phyloP scores from a whole-genome alignment of 768 basidiomycete genomes.

The Gloeopeniophorella convolvens region DNA sequence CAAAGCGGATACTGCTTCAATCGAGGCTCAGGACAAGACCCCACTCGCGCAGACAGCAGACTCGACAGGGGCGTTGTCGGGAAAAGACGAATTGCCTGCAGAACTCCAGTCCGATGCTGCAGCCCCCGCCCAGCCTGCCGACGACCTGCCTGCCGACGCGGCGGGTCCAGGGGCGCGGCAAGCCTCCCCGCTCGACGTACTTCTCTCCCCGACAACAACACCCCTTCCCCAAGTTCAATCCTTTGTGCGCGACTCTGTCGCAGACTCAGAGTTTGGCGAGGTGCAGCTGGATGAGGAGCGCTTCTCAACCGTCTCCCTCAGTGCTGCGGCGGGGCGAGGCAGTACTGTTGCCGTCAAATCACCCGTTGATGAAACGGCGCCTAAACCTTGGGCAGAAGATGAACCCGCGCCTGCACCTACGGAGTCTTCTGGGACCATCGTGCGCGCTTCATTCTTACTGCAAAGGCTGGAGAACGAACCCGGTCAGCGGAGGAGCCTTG shows the following conservation, averaged over 20 bases:
- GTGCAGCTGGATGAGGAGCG: slow-evolving; percentile 62
- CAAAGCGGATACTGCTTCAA: background rate
- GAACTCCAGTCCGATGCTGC: too few species aligned
- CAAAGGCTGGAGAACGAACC: slow-evolving; percentile 43
- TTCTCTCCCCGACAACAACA: slow-evolving; percentile 28
- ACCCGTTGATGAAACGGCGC: slow-evolving; percentile 24
- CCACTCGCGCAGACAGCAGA: background rate
- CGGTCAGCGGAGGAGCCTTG: slow-evolving; percentile 43
- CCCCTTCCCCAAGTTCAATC: slow-evolving; percentile 17
- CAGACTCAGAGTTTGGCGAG: slow-evolving; percentile 37
- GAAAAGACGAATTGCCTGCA: background rate
- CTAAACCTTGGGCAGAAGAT: slow-evolving; percentile 19
- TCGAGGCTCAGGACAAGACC: background rate
- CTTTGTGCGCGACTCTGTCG: slow-evolving; percentile 15
- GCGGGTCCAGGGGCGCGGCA: background rate
- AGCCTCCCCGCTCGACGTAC: slow-evolving; percentile 22
- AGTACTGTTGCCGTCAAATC: slow-evolving; percentile 26
- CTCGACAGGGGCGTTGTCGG: background rate
- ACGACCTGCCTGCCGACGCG: background rate
- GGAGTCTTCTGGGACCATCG: slow-evolving; percentile 46
- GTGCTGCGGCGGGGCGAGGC: slow-evolving; percentile 24
- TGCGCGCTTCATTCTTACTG: slow-evolving; percentile 48
- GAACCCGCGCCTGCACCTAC: slow-evolving; percentile 46
- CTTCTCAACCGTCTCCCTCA: slow-evolving; percentile 47
- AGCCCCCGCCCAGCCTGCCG: background rate